Evolutionary conservation across 2,329 filamentous ascomycete species (phyloP), one percentile per base, ranked within the genome.

Genomic region (Mollisia scopiformis): DNA sequence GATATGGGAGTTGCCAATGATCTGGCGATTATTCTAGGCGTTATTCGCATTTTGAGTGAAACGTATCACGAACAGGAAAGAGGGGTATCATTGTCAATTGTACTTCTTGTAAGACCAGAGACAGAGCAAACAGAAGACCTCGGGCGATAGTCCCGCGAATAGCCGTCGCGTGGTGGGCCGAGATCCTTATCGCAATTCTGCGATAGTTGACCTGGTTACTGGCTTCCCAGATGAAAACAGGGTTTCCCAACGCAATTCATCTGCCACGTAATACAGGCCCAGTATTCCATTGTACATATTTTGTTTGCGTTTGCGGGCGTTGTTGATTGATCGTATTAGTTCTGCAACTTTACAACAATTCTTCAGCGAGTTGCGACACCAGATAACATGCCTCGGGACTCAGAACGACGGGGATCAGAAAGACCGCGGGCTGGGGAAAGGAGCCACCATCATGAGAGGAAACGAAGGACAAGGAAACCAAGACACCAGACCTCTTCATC

Each of bases 391-490:
- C 64, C 64, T 59, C 64, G 65, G 47, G 70, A 72, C 53, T 68
- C 69, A 43, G 58, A 67, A 50, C 62, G 66, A n/a, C 64, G 65
- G 47, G 70, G 71, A 53, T 68, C 69, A 43, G 58, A 67, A 50
- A 61, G 66, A 59, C 54, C 39, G 10, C 39, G 54, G 33, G 58
- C 55, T 46, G 58, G 71, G 61, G 68, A 70, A 51, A 61, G 68
- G 66, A 66, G 57, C 39, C 58, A 61, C 31, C 56, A 67, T 35
- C 58, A 64, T 46, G 61, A 62, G 4, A 62, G 67, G 52, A 65
- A 61, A 49, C 54, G 61, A 41, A 69, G 59, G 14, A 61, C 64
- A 28, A 57, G 66, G 35, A 68, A 65, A 61, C 43, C 67, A 19
- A 66, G 58, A 63, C 63, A 65, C 16, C 57, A 66, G 11, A 46